Evolutionary conservation across 371 early-diverging fungal genomes (phyloP).

Genomic region (Mucor indicus): DNA sequence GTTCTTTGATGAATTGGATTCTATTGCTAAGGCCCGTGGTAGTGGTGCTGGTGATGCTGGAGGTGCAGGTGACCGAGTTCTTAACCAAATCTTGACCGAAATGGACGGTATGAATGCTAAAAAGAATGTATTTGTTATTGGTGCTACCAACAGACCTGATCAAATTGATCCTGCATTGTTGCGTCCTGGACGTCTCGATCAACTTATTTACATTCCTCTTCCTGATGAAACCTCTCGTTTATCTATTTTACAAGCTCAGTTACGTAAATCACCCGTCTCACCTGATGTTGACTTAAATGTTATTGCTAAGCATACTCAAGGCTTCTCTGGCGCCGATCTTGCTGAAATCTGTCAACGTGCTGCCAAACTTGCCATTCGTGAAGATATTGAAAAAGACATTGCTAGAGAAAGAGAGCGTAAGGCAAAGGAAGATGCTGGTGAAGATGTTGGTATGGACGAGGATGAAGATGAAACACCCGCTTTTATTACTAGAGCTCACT

Average conservation of each 20-base stretch:
- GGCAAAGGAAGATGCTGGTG: conserved; percentile 65
- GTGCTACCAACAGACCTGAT: conserved; percentile 92
- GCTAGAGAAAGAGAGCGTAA: conserved; percentile 66
- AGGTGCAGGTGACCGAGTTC: conserved; percentile 98
- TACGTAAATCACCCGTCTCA: conserved; percentile 97
- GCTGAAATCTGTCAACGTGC: conserved; percentile 99
- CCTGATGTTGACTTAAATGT: conserved; percentile 84
- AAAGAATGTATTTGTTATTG: conserved; percentile 97
- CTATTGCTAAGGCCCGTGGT: conserved; percentile 98
- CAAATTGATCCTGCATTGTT: conserved; percentile 33
- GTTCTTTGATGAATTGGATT: conserved; percentile 99
- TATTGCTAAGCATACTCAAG: conserved; percentile 91
- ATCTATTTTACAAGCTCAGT: conserved; percentile 87
- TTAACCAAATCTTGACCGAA: conserved; percentile 99
- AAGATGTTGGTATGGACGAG: conserved; percentile 76
- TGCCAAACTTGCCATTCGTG: conserved; percentile 98
- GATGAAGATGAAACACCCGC: conserved; percentile 89
- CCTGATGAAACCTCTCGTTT: conserved; percentile 94
- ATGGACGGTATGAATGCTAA: conserved; percentile 99
- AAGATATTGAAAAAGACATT: conserved; percentile 95
- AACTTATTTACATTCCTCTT: conserved; percentile 98
- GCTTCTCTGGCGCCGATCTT: conserved; percentile 99
- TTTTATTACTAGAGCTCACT: conserved; percentile 90
- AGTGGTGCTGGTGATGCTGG: conserved; percentile 84
- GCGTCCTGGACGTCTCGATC: conserved; percentile 99